Percentiles rank a stretch among this genome's conserved stretches.
phyloP scores from a whole-genome alignment of 2,329 filamentous ascomycete genomes.

The Sclerotiophoma versabilis region DNA sequence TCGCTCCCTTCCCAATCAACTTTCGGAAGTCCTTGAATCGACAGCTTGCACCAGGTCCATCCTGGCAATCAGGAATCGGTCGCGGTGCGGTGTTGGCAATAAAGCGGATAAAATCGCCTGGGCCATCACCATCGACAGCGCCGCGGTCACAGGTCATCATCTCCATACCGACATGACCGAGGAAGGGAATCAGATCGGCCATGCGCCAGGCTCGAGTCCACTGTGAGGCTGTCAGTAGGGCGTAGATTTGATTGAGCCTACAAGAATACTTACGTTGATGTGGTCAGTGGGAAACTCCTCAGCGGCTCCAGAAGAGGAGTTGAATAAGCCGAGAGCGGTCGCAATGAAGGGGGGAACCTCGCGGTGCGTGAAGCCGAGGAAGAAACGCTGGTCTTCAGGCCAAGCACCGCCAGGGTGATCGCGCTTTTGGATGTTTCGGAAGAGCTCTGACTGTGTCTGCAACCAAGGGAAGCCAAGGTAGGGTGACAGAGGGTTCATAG shows the following conservation, averaged over 20 bases:
- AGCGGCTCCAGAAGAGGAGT: constrained; percentile 68
- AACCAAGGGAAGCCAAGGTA: constrained; percentile 71
- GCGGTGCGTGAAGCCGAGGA: constrained; percentile 72
- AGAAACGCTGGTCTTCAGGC: constrained; percentile 62
- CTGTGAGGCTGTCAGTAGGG: neutral
- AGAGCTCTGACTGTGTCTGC: constrained; percentile 61
- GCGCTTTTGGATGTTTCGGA: constrained; percentile 35
- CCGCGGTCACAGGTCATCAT: constrained; percentile 64
- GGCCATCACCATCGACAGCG: constrained; percentile 54
- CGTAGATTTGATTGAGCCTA: neutral
- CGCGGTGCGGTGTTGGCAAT: constrained; percentile 60
- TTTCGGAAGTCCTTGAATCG: constrained; percentile 52
- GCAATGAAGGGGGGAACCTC: constrained; percentile 71
- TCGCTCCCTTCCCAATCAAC: constrained; percentile 51
- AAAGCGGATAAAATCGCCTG: constrained; percentile 60
- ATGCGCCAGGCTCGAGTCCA: constrained; percentile 69
- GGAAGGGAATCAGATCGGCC: constrained; percentile 68
- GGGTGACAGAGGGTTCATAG: constrained; percentile 64
- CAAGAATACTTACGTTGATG: constrained; percentile 51
- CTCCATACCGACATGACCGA: constrained; percentile 71
- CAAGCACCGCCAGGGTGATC: constrained; percentile 51
- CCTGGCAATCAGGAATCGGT: constrained; percentile 55
- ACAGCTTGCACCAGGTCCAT: constrained; percentile 60
- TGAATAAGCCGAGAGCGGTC: constrained; percentile 72
- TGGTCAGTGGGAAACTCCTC: constrained; percentile 67